Percentiles rank a stretch among this genome's conserved stretches.
Evolutionary conservation across 2,329 filamentous ascomycete species (phyloP).

Genomic region (Fonsecaea erecta): DNA sequence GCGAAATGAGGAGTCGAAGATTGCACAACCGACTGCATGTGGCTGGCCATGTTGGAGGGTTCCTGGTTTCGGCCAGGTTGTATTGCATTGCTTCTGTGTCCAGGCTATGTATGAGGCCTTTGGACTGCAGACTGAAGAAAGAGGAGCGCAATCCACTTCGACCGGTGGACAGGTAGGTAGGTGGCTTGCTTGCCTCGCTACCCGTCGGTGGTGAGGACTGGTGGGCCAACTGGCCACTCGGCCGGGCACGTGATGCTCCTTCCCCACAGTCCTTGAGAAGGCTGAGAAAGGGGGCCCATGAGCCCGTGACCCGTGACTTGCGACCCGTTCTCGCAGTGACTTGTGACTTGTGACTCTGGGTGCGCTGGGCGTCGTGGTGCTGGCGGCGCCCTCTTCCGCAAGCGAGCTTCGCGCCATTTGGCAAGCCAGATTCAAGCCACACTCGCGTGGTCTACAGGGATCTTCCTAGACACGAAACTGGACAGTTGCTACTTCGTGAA

Average conservation of each 20-base stretch:
- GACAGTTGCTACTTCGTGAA: background rate
- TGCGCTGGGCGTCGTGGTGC: background rate
- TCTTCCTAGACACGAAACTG: constrained; percentile 12
- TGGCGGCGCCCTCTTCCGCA: constrained; percentile 29
- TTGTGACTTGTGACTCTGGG: too few relatives aligned
- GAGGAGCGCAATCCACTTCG: background rate
- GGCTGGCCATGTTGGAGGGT: background rate
- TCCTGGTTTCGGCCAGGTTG: background rate
- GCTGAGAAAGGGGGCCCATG: background rate
- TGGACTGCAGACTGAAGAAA: background rate
- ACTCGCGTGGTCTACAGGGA: constrained; percentile 30
- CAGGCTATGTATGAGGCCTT: background rate
- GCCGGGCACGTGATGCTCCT: background rate
- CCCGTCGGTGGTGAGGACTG: background rate
- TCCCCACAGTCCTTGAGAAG: background rate
- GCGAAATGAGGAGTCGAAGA: background rate
- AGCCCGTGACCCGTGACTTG: background rate
- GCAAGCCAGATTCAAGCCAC: constrained; percentile 30
- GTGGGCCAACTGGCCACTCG: background rate
- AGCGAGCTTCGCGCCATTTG: constrained; percentile 29
- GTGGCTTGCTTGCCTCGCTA: background rate
- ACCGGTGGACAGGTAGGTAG: background rate
- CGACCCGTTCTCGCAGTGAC: too few relatives aligned
- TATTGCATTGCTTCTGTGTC: background rate
- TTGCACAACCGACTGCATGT: background rate